A percentile compares a stretch with the other conserved stretches of the same genome.
Evolutionary conservation across 768 basidiomycete species (phyloP).

Genomic region (Stropharia rugosoannulata): DNA sequence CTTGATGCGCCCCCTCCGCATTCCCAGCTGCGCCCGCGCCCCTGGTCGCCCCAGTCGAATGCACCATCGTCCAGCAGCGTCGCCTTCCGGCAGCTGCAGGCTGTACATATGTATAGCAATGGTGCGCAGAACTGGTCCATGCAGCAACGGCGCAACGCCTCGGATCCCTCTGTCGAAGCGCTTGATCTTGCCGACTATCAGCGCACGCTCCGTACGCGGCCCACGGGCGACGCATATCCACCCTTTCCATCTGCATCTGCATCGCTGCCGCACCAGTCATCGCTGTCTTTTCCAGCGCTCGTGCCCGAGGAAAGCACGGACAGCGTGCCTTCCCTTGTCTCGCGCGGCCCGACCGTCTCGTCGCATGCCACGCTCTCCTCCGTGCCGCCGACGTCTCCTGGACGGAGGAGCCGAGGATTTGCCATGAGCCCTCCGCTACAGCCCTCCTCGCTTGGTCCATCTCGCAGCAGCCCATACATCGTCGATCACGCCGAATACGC

Average conservation of each 20-base stretch:
- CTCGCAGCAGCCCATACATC: conserved; percentile 18
- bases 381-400: conserved; percentile 13
- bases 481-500: conserved; percentile 17
- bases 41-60: conserved; percentile 65
- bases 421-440: conserved; percentile 21
- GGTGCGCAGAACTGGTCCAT: conserved; percentile 6
- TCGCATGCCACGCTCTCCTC: conserved; percentile 30
- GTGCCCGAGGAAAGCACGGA: conserved; percentile 20
- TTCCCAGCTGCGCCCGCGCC: conserved; percentile 52
- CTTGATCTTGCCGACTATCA: conserved; percentile 75
- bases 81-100: conserved; percentile 13
- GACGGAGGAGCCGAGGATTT: conserved; percentile 26
- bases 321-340: conserved; percentile 40
- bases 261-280: conserved; percentile 24
- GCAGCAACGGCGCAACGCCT: conserved; percentile 42
- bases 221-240: conserved; percentile 33
- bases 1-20: conserved; percentile 51
- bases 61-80: conserved; percentile 32
- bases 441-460: conserved; percentile 17
- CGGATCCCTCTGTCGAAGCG: conserved; percentile 68
- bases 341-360: conserved; percentile 42
- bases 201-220: conserved; percentile 41
- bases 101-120: conserved; percentile 9
- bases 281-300: conserved; percentile 25
- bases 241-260: conserved; percentile 25